Evolutionary conservation across 176 grass and related monocot species (phyloP).

Genomic region (Coix lacrymajobi): DNA sequence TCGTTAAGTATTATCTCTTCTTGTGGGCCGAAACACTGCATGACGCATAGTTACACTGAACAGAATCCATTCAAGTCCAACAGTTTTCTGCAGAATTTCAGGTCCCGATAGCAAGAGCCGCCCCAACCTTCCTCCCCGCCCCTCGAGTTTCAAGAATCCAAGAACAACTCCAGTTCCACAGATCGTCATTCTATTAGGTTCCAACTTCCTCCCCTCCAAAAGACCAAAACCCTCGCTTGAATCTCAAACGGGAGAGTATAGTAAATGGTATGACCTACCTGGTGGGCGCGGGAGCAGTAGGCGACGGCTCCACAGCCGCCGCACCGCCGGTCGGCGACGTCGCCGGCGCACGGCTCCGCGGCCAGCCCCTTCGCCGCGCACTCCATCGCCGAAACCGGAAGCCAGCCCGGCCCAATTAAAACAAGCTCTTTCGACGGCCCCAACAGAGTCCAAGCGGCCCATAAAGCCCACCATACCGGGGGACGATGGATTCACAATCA

Average conservation of each 20-base stretch:
- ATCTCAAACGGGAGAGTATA: neutral
- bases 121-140: neutral
- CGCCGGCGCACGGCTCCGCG: constrained; percentile 36
- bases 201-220: neutral
- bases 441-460: neutral
- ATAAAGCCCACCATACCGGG: neutral
- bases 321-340: constrained; percentile 37
- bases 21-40: neutral
- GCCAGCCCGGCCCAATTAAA: neutral
- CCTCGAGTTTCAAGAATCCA: neutral
- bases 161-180: neutral
- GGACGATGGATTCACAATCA: neutral
- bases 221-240: constrained; percentile 4
- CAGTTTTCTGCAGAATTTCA: neutral
- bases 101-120: neutral
- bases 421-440: neutral
- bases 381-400: constrained; percentile 28
- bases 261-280: constrained; percentile 24
- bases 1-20: neutral
- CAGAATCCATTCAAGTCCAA: neutral
- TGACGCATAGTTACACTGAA: neutral
- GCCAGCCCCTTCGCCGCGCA: constrained; percentile 51
- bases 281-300: constrained; percentile 60
- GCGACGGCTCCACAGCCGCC: constrained; percentile 51
- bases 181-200: neutral